phyloP scores from a whole-genome alignment of 164 flowering plant species.

The Liquidambar formosana region DNA sequence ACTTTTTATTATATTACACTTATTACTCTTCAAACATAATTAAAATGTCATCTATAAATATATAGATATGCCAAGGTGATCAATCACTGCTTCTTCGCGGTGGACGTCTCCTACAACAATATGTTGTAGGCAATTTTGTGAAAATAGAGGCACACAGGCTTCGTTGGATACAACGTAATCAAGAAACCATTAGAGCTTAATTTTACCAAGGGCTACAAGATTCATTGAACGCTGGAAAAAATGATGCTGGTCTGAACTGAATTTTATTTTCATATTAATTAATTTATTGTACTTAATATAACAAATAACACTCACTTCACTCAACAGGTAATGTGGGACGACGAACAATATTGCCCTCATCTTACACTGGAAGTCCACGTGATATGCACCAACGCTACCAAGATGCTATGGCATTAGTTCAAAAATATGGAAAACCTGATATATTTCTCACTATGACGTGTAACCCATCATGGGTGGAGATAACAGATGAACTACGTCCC shows the following conservation, averaged over 20 bases:
- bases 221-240: not conserved
- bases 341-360: not conserved
- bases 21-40: no score
- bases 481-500: not conserved
- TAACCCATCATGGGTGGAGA: not conserved
- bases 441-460: not conserved
- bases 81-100: not conserved
- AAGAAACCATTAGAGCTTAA: not conserved
- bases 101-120: slow-evolving; percentile 3
- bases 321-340: not conserved
- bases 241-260: not conserved
- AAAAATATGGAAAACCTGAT: not conserved
- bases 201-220: not conserved
- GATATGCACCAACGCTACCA: not conserved
- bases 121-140: slow-evolving; percentile 1
- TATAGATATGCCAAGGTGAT: not conserved
- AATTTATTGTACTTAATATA: not conserved
- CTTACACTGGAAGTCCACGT: not conserved
- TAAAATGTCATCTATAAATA: no score
- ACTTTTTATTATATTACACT: no score
- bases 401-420: not conserved
- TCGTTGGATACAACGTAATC: not conserved
- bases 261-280: not conserved
- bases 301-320: no score
- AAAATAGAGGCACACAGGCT: slow-evolving; percentile 4